These are phyloP conservation scores for Stagonosporopsis chrysanthemi DNA, from an alignment of 2,329 filamentous ascomycete species.

Conservation along the genomic window DNA sequence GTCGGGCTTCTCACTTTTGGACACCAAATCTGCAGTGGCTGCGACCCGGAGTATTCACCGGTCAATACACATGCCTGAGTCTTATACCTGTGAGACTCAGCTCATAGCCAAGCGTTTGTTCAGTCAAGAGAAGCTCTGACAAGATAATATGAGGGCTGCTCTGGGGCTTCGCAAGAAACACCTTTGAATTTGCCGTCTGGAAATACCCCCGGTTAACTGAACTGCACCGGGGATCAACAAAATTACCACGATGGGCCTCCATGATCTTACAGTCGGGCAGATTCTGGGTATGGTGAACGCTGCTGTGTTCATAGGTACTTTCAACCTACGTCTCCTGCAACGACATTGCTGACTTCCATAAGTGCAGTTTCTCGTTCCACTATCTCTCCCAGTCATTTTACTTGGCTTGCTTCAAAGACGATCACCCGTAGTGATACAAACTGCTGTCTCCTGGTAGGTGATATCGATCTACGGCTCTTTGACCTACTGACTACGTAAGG, in stretches of 20 bases:
- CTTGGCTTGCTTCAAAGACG: not conserved
- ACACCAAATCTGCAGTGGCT: not conserved
- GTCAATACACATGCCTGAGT: not conserved
- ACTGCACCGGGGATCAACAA: not conserved
- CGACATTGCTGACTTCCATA: not conserved
- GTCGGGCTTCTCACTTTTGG: not conserved
- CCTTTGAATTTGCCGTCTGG: not conserved
- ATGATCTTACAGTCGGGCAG: slow-evolving; percentile 46
- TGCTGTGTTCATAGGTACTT: slow-evolving; percentile 43
- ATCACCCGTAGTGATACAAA: slow-evolving; percentile 10
- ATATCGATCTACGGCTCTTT: slow-evolving; percentile 13
- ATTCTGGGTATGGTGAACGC: slow-evolving; percentile 54
- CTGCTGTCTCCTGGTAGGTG: not conserved
- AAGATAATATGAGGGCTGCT: not conserved
- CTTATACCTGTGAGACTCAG: not conserved
- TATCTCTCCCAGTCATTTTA: slow-evolving; percentile 1
- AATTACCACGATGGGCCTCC: slow-evolving; percentile 13
- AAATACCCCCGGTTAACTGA: not conserved
- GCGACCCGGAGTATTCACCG: not conserved
- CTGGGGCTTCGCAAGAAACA: not conserved
- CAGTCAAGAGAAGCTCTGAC: not conserved
- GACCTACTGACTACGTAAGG: slow-evolving; percentile 31
- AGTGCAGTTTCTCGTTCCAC: not conserved
- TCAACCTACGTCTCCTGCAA: not conserved
- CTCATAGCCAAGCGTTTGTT: not conserved